Base-by-base conservation (phyloP, 768 basidiomycete species). In the Dacryopinax primogenitus region DNA sequence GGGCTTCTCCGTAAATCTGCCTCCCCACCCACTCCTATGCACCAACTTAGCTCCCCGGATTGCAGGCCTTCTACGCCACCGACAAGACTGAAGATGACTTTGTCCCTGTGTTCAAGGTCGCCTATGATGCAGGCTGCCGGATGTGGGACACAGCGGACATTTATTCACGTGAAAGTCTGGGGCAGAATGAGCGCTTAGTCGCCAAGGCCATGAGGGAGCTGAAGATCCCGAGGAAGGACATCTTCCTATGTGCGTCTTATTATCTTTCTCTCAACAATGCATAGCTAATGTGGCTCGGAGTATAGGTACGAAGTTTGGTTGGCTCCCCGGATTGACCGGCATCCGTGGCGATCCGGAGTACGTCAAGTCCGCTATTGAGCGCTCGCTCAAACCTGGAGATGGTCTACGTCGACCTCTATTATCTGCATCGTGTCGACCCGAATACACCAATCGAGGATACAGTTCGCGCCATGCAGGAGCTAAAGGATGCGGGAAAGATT, bases 401-500 rank as follows among this genome's bases (percentile, higher is more conserved):
- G 13, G 13, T 13, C 4, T 32, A 15, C 30, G 26, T 58, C 26
- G 51, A 58, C 26, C 26, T 58, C 26, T 58, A 58, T 18, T 58
- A 58, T 30, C 51, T 28, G 62, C 66, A 63, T 33, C 62, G 65
- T 26, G 65, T 66, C 2, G 66, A 63, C 32, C 21, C 21, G 37
- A 39, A 39, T 4, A 41, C 62, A 16, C 66, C 66, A n/a, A 67
- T 75, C 41, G 68, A 70, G 35, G 73, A 73, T 61, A 70, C 70
- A 0, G 70, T 73, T 34, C 37, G 45, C 9, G 72, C 72, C 0
- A 41, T 75, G 65, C 65, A 70, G 30, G 68, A 70, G 37, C 39
- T 73, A 6, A 70, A 70, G 44, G 67, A 73, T 28, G 72, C 66
- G 1, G 73, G 73, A 1, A 73, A 73, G 65, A 67, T 69, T 64